A percentile compares a stretch with the other conserved stretches of the same genome.
phyloP scores from a whole-genome alignment of 352 stramenopile genomes.

The Globisporangium spiculum region DNA sequence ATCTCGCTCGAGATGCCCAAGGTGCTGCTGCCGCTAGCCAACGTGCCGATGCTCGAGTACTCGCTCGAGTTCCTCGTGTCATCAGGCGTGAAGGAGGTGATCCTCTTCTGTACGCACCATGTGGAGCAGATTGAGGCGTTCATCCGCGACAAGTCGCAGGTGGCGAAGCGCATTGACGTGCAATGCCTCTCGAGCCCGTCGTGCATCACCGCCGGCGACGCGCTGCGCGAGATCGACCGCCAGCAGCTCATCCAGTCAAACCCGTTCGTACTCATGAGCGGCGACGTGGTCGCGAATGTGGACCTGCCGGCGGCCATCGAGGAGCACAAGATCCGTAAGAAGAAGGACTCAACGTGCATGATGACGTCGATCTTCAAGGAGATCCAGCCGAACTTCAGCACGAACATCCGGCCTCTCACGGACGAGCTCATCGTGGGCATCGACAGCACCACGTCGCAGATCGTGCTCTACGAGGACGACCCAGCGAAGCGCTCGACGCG shows the following conservation, averaged over 20 bases:
- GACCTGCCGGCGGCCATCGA: slow-evolving; percentile 76
- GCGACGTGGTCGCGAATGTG: slow-evolving; percentile 97
- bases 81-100: slow-evolving; percentile 93
- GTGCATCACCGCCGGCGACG: slow-evolving; percentile 91
- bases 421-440: slow-evolving; percentile 84
- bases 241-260: slow-evolving; percentile 93
- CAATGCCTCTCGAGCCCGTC: slow-evolving; percentile 75
- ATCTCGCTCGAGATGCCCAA: slow-evolving; percentile 89
- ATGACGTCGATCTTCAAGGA: slow-evolving; percentile 96
- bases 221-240: slow-evolving; percentile 95
- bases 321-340: slow-evolving; percentile 79
- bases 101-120: slow-evolving; percentile 92
- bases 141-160: slow-evolving; percentile 53
- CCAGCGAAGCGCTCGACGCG: slow-evolving; percentile 42
- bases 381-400: slow-evolving; percentile 61
- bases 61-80: slow-evolving; percentile 95
- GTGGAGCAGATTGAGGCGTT: slow-evolving; percentile 87
- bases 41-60: slow-evolving; percentile 97
- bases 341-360: slow-evolving; percentile 91
- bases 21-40: slow-evolving; percentile 94
- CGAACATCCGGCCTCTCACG: slow-evolving; percentile 59
- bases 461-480: slow-evolving; percentile 83
- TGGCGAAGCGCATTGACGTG: slow-evolving; percentile 57
- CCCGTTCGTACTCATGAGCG: slow-evolving; percentile 96
- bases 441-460: slow-evolving; percentile 70